A percentile compares a stretch with the other conserved stretches of the same genome.
phyloP scores from a whole-genome alignment of 2,329 filamentous ascomycete genomes.

The Microdochium trichocladiopsis region DNA sequence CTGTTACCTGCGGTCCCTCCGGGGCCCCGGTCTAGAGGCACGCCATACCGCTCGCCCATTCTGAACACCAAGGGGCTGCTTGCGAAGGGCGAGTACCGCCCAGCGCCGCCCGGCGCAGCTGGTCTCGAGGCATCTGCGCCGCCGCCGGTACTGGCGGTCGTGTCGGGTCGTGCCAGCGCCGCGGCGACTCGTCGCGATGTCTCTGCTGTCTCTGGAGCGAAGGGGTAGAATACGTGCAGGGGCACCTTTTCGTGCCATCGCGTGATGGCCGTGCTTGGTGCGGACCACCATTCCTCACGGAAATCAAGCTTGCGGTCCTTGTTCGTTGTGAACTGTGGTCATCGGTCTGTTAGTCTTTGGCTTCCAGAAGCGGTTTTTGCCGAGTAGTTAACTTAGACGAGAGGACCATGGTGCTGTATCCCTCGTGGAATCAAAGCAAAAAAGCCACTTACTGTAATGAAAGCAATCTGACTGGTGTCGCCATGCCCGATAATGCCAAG shows the following conservation, averaged over 20 bases:
- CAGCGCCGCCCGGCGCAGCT: background rate
- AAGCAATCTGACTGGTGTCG: slow-evolving; percentile 4
- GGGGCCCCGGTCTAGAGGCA: background rate
- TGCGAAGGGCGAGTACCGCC: background rate
- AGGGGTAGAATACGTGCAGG: background rate
- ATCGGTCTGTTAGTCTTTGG: background rate
- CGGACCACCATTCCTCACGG: background rate
- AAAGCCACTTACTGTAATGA: slow-evolving; percentile 7
- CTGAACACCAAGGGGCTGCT: background rate
- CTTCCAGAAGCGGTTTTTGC: background rate
- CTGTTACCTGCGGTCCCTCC: too few relatives aligned
- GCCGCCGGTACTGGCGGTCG: background rate
- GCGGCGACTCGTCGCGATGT: background rate
- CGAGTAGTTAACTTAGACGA: background rate
- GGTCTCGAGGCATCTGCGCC: background rate
- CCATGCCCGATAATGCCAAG: slow-evolving; percentile 4
- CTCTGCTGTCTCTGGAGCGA: background rate
- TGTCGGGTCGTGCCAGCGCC: background rate
- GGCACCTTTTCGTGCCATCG: background rate
- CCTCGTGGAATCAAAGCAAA: background rate
- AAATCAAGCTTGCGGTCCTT: slow-evolving; percentile 5
- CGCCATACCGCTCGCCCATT: background rate
- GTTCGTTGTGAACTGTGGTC: slow-evolving; percentile 4
- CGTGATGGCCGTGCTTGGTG: background rate
- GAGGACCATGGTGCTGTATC: background rate